Evolutionary conservation across 495 filamentous ascomycete species (phyloP), one percentile per base, ranked within the genome.

Genomic region (Penicillium lividum): DNA sequence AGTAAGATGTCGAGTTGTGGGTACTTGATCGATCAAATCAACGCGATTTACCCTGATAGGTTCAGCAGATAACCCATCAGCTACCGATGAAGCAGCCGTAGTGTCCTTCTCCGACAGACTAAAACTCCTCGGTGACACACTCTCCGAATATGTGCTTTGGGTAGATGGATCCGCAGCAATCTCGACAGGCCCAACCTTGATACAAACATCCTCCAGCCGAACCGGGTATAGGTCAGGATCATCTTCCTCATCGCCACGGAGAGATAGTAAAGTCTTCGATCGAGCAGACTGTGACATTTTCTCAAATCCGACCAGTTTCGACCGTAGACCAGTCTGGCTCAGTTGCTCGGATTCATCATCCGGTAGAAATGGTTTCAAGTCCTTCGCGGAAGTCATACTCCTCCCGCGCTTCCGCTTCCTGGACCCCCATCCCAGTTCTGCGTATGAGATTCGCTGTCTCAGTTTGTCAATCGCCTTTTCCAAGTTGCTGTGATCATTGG

Each of bases 391-490:
- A 15, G 45, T 5, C 16, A 33, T 56, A 22, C 54, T 5, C 16
- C 33, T 56, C 15, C 54, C 45, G 13, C 54, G 54, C 16, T 56
- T 56, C 30, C 54, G 29, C 34, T 56, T 56, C 7, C 34, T 55
- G 11, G 28, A 27, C 3, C 4, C 15, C 8, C 43, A 28, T 16
- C 16, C 27, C 1, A 18, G 10, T 2, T 28, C 16, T n/a, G 53
- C 28, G 11, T 55, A n/a, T 13, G 42, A 29, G 4, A 49, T 27
- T n/a, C 33, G 30, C 10, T 27, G 18, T 31, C 92, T 91, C 3
- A 97, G 77, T 70, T 97, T 98, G 58, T 96, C 91, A 56, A 98
- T 97, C 0, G 86, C 89, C 79, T 97, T 98, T 62, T 91, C 90
- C 53, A 97, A 86, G 60, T 95, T 92, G 2, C 88, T 86, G 10